phyloP scores from a whole-genome alignment of 139 green algal genomes.

The Micromonas commoda region DNA sequence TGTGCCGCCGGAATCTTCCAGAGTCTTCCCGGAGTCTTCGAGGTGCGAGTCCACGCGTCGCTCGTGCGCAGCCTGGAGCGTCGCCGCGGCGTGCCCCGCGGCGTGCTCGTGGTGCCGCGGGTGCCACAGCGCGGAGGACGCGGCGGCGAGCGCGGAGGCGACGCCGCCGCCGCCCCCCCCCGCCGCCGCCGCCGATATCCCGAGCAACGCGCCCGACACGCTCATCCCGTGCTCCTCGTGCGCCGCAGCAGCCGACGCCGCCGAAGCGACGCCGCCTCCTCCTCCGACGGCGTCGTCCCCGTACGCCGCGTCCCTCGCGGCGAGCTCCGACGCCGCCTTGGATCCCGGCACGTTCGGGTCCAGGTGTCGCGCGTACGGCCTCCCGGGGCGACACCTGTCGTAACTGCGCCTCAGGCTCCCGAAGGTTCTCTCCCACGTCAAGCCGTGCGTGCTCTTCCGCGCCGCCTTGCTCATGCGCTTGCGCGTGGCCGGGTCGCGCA shows the following conservation, averaged over 20 bases:
- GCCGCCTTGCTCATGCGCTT: neutral
- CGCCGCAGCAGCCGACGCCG: too few relatives aligned
- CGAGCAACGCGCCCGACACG: neutral
- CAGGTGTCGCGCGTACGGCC: neutral
- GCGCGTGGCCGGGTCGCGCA: neutral
- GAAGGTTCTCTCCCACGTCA: conserved; percentile 19
- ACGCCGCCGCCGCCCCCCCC: too few relatives aligned
- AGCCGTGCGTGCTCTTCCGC: neutral
- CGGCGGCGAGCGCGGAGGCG: neutral
- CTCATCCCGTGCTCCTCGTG: neutral
- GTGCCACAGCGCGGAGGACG: neutral
- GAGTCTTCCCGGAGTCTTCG: too few relatives aligned
- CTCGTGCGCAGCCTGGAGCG: too few relatives aligned
- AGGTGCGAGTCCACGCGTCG: too few relatives aligned
- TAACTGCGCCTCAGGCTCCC: neutral
- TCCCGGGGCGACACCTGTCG: conserved; percentile 11
- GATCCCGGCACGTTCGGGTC: neutral
- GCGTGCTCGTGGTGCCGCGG: neutral
- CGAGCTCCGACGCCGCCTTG: neutral
- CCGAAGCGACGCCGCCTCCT: neutral
- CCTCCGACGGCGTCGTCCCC: too few relatives aligned
- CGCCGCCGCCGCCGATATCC: neutral
- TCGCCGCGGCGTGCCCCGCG: neutral
- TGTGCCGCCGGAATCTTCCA: too few relatives aligned
- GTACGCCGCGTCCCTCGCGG: neutral